Conservation (phyloP, 1,284 basidiomycete genomes). For the Microbotryomycetes sp. region DNA sequence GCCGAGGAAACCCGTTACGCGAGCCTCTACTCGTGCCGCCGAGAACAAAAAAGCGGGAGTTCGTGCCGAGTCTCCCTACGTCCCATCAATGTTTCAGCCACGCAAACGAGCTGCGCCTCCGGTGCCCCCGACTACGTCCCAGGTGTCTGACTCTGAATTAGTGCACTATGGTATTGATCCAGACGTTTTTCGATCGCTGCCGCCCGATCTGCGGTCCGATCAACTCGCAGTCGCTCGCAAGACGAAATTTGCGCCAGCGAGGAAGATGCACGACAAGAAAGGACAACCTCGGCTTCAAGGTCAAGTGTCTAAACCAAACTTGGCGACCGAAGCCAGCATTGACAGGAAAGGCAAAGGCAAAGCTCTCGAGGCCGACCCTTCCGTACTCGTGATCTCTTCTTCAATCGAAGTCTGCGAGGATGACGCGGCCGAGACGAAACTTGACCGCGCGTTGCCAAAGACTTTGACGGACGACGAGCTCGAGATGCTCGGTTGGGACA, state of each 20-base stretch:
- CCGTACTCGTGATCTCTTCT: not conserved
- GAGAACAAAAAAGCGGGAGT: too few relatives aligned
- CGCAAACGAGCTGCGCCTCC: not conserved
- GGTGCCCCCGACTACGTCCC: not conserved
- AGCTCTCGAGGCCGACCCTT: not conserved
- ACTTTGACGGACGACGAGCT: slow-evolving; percentile 16
- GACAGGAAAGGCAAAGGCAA: not conserved
- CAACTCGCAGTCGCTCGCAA: slow-evolving; percentile 5
- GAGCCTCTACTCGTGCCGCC: not conserved
- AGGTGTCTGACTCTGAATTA: slow-evolving; percentile 15
- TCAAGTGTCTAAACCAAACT: slow-evolving; percentile 6
- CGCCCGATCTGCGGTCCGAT: slow-evolving; percentile 4
- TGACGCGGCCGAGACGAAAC: not conserved
- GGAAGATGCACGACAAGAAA: not conserved
- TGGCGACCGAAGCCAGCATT: not conserved
- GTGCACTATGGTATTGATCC: slow-evolving; percentile 19
- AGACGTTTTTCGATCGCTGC: slow-evolving; percentile 9
- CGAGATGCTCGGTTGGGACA: slow-evolving; percentile 9
- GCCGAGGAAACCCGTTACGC: not conserved
- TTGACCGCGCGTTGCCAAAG: not conserved
- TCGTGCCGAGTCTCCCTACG: not conserved
- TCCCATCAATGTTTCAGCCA: slow-evolving; percentile 13
- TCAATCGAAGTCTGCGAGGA: not conserved
- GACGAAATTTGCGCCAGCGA: not conserved
- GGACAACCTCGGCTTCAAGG: not conserved